These are phyloP conservation scores for Somion occarium DNA, from an alignment of 1,284 basidiomycete genomes.

Conservation along the genomic window DNA sequence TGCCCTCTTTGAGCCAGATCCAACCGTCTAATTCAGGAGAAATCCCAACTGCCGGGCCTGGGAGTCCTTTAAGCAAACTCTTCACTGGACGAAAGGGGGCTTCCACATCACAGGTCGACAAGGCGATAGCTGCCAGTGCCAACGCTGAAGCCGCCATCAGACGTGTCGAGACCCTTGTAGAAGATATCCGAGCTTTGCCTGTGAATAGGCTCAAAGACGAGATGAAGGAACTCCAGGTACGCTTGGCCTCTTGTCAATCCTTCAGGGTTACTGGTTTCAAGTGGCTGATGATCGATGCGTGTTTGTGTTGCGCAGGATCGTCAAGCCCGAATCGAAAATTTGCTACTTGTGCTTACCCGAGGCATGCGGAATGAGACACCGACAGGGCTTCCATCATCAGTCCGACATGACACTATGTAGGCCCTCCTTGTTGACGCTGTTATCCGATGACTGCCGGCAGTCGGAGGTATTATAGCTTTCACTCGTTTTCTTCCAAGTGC, in stretches of 20 bases:
- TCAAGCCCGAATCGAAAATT: constrained; percentile 72
- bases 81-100: constrained; percentile 30
- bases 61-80: constrained; percentile 52
- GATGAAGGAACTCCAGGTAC: constrained; percentile 75
- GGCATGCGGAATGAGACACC: constrained; percentile 42
- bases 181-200: constrained; percentile 57
- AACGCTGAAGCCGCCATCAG: constrained; percentile 40
- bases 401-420: constrained; percentile 28
- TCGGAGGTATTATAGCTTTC: too few relatives aligned
- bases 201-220: constrained; percentile 65
- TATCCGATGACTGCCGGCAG: too few relatives aligned
- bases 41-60: constrained; percentile 24
- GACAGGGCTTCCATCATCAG: constrained; percentile 22
- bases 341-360: constrained; percentile 47
- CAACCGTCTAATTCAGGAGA: constrained; percentile 26
- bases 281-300: neutral
- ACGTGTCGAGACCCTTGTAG: constrained; percentile 55
- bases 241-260: neutral
- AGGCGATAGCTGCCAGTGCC: constrained; percentile 21
- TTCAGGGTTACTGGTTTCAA: neutral
- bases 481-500: too few relatives aligned
- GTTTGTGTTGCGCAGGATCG: constrained; percentile 45
- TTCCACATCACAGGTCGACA: constrained; percentile 13
- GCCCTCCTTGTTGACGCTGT: too few relatives aligned
- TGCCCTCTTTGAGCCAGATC: constrained; percentile 23